Evolutionary conservation across 495 filamentous ascomycete genomes (phyloP).

Genomic region (Penicillium samsonianum): DNA sequence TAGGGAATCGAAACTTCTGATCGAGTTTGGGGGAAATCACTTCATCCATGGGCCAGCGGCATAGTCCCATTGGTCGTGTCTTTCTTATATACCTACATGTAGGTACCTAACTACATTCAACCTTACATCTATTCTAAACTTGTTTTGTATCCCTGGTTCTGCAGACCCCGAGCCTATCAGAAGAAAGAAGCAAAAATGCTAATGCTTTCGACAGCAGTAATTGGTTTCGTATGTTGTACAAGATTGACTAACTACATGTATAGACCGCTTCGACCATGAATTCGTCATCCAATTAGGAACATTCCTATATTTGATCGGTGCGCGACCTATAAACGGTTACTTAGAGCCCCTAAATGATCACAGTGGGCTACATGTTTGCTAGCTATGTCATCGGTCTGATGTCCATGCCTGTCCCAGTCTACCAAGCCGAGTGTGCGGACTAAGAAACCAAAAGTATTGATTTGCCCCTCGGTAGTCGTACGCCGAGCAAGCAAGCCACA

Average conservation of each 20-base stretch:
- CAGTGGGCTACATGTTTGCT: constrained; percentile 61
- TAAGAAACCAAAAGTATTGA: constrained; percentile 62
- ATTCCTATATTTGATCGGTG: constrained; percentile 53
- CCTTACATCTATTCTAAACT: too few species aligned
- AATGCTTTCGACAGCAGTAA: not conserved
- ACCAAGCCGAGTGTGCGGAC: constrained; percentile 56
- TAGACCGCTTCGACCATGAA: constrained; percentile 51
- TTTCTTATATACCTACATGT: not conserved
- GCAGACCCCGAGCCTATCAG: not conserved
- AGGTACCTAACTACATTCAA: not conserved
- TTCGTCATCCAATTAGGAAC: constrained; percentile 55
- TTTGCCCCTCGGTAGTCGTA: constrained; percentile 52
- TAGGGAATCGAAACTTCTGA: not conserved
- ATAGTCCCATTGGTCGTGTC: not conserved
- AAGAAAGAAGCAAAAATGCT: too few species aligned
- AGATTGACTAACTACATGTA: constrained; percentile 37
- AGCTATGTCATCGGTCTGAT: constrained; percentile 63
- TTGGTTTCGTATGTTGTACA: constrained; percentile 23
- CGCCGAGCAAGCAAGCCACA: constrained; percentile 38
- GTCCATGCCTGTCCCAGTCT: constrained; percentile 60
- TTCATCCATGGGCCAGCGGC: not conserved
- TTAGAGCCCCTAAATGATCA: constrained; percentile 56
- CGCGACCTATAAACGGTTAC: constrained; percentile 53
- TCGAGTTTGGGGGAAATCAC: not conserved
- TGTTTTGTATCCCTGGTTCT: not conserved